Base-by-base conservation (phyloP, 192 early-diverging fungal species). In the Chytriomyces sp. region DNA sequence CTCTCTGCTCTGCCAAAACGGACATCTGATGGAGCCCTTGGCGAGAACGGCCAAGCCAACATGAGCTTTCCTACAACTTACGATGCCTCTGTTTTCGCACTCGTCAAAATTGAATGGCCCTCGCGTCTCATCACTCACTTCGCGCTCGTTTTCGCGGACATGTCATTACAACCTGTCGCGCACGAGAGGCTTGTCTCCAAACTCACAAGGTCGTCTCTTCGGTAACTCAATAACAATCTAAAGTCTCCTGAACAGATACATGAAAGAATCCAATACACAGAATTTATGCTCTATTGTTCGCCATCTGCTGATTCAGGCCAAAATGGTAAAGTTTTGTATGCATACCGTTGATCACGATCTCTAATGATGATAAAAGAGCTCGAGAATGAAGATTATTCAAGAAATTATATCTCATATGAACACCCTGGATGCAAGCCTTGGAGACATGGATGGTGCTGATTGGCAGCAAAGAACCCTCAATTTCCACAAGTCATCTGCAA, bases 251-350 rank as follows among this genome's bases (percentile, higher is more conserved):
- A 2, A 39, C 12, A 66, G 64, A 22, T 52, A 22, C 32, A 56
- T 68, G 54, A 53, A 68, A 33, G 22, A 32, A 17, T 30, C 26
- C 56, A 17, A 52, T n/a, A 28, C n/a, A 49, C 10, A 55, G 8
- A 3, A 68, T 4, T 38, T 68, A 10, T 32, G 26, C 7, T 19
- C 6, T n/a, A 28, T 68, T 8, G 28, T 68, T 7, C 44, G 66
- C 0, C 37, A 39, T 34, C 38, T 68, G 28, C 66, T 68, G 14
- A 68, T 68, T 56, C 34, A 33, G 25, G 66, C 66, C 19, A 68
- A 68, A 68, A n/a, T 36, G 14, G 66, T 68, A 28, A 28, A 28
- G 12, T 10, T 14, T 14, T 14, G 12, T 14, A 28, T 4, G 34
- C 8, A 25, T 52, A 3, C 52, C 28, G 17, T 28, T 28, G 28